Base-by-base conservation (phyloP, 1,284 basidiomycete species). In the Fomitopsis palustris region DNA sequence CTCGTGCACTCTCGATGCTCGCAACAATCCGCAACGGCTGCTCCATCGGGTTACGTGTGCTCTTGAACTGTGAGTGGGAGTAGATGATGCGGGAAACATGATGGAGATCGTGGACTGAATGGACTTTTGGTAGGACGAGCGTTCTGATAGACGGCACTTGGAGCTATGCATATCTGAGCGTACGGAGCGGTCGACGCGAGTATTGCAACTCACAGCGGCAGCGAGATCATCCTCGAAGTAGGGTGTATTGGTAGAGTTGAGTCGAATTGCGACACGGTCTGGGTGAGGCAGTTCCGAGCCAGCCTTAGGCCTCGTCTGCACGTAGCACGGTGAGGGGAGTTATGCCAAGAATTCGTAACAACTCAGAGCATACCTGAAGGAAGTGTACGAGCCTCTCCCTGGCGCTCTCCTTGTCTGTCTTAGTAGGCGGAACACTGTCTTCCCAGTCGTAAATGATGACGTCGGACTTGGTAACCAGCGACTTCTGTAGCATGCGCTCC, bases 391-490 rank as follows among this genome's bases (percentile, higher is more conserved):
- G 75, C 21, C 84, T 77, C 2, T 71, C 68, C 61, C 92, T 78
- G 0, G 92, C 90, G 54, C 77, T 74, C 9, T 71, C 70, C 73
- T 94, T 95, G 67, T 88, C 84, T 8, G 68, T 63, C 2, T 75
- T 70, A 16, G 77, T 78, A 8, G 88, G 88, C 5, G 90, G 79
- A 0, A 95, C 85, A 59, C 89, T 91, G 70, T 95, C 92, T 69
- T 95, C 92, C 19, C 95, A 78, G 74, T 95, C 92, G 69, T 93
- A 95, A n/a, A 92, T 87, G 33, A 94, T 78, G 35, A 87, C 80
- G 66, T 95, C 92, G 1, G 92, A 87, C 1, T 74, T 70, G 10
- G 79, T 79, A 9, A 68, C 72, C 39, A 90, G 77, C 0, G 91
- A 92, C 69, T 94, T 94, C 67, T 87, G 78, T 19, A 95, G 83